Percentiles rank a stretch among this genome's conserved stretches.
Evolutionary conservation across 2,329 filamentous ascomycete genomes (phyloP).

Genomic region (Scedosporium minutisporum): DNA sequence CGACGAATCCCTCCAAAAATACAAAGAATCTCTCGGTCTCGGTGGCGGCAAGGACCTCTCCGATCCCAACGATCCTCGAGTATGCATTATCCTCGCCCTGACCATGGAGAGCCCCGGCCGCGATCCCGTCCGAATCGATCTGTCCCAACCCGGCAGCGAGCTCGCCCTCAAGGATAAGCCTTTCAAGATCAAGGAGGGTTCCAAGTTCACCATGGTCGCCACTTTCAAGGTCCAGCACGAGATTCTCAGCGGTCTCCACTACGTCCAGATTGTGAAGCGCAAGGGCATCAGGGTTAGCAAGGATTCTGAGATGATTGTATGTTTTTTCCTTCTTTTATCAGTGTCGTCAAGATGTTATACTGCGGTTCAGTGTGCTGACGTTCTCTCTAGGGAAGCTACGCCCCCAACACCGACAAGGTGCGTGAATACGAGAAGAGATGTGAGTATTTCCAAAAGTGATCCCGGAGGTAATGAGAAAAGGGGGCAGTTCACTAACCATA

Average conservation of each 20-base stretch:
- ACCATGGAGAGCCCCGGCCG: slow-evolving; percentile 80
- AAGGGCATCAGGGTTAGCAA: slow-evolving; percentile 82
- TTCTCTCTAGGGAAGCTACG: slow-evolving; percentile 66
- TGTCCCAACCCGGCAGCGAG: slow-evolving; percentile 64
- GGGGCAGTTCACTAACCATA: background rate
- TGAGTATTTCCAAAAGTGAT: slow-evolving; percentile 38
- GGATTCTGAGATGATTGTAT: slow-evolving; percentile 95
- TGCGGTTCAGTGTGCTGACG: background rate
- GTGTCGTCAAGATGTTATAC: background rate
- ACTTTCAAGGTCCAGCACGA: slow-evolving; percentile 95
- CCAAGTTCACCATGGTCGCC: slow-evolving; percentile 88
- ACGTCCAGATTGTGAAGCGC: slow-evolving; percentile 86
- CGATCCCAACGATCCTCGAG: slow-evolving; percentile 72
- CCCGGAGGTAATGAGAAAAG: background rate
- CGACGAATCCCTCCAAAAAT: slow-evolving; percentile 92
- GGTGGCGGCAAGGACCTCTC: slow-evolving; percentile 62
- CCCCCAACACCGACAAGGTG: slow-evolving; percentile 83
- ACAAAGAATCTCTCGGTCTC: slow-evolving; percentile 93
- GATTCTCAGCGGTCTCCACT: slow-evolving; percentile 89
- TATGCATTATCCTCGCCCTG: slow-evolving; percentile 87
- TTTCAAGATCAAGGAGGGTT: slow-evolving; percentile 95
- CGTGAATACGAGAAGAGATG: slow-evolving; percentile 83
- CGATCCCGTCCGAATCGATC: slow-evolving; percentile 77
- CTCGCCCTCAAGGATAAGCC: slow-evolving; percentile 77
- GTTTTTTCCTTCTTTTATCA: slow-evolving; percentile 21